Percentiles rank a stretch among this genome's conserved stretches.
phyloP scores from a whole-genome alignment of 257 asterid genomes.

The Scutellaria galericulata region DNA sequence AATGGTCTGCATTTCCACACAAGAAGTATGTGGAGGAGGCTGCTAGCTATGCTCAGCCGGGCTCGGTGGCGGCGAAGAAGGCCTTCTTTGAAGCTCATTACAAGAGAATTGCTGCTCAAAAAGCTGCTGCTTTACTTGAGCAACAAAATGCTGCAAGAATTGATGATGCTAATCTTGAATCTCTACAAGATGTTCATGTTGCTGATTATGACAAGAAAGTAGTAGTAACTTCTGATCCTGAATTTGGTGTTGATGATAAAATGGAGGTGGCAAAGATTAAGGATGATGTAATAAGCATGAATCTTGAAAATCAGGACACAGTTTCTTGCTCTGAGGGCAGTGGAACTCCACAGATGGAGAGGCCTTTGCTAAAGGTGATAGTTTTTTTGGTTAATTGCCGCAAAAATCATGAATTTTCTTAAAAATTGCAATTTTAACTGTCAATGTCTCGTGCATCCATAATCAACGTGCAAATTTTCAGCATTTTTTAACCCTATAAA shows the following conservation, averaged over 20 bases:
- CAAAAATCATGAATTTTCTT: too few species aligned
- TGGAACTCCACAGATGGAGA: slow-evolving; percentile 68
- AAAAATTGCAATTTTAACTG: too few species aligned
- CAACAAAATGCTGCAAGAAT: slow-evolving; percentile 49
- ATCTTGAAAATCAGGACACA: slow-evolving; percentile 43
- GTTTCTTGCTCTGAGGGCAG: slow-evolving; percentile 61
- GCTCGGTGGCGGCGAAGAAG: slow-evolving; percentile 88
- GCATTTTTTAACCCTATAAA: too few species aligned
- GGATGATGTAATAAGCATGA: slow-evolving; percentile 27
- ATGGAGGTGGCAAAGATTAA: slow-evolving; percentile 26
- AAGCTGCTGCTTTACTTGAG: slow-evolving; percentile 59
- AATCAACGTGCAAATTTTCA: too few species aligned
- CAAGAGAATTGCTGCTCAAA: slow-evolving; percentile 85
- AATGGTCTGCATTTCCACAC: slow-evolving; percentile 82
- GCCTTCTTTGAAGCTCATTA: slow-evolving; percentile 98
- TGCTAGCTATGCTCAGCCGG: slow-evolving; percentile 76
- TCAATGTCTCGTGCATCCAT: too few species aligned
- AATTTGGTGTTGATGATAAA: slow-evolving; percentile 27
- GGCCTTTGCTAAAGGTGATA: slow-evolving; percentile 74
- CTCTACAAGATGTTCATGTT: slow-evolving; percentile 31
- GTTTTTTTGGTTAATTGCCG: not conserved
- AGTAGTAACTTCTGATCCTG: slow-evolving; percentile 16
- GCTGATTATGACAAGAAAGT: slow-evolving; percentile 27
- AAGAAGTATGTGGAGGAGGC: slow-evolving; percentile 92
- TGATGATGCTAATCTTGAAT: not conserved